Evolutionary conservation across 192 early-diverging fungal species (phyloP).

Genomic region (Cetraspora pellucida): DNA sequence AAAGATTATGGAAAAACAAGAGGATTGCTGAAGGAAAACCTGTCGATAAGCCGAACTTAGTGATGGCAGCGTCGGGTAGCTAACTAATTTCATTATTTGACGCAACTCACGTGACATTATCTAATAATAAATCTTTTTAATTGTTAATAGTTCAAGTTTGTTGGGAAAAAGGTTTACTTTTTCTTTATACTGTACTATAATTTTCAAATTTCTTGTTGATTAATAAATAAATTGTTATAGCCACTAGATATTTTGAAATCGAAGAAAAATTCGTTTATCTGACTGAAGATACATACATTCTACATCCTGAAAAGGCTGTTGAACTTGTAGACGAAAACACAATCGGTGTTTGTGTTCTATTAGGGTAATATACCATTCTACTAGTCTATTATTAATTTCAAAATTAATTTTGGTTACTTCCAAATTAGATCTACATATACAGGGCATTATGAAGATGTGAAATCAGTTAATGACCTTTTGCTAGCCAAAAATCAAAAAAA

Average conservation of each 20-base stretch:
- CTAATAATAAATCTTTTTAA: not conserved
- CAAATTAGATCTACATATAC: slow-evolving; percentile 54
- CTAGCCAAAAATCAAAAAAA: slow-evolving; percentile 61
- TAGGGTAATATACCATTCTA: slow-evolving; percentile 50
- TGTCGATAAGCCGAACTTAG: slow-evolving; percentile 71
- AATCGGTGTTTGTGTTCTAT: slow-evolving; percentile 75
- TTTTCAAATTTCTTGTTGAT: not conserved
- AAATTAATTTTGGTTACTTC: too few species aligned
- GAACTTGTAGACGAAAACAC: slow-evolving; percentile 83
- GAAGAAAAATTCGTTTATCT: slow-evolving; percentile 41
- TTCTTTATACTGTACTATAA: too few species aligned
- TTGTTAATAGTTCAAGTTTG: slow-evolving; percentile 66
- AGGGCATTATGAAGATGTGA: slow-evolving; percentile 81
- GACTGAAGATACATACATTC: slow-evolving; percentile 48
- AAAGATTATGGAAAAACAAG: slow-evolving; percentile 70
- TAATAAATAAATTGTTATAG: not conserved
- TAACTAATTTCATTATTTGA: not conserved
- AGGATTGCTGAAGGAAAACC: slow-evolving; percentile 65
- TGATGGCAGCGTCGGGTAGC: slow-evolving; percentile 58
- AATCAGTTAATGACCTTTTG: slow-evolving; percentile 61
- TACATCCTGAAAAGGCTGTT: slow-evolving; percentile 66
- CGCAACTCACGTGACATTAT: too few species aligned
- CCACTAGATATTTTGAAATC: slow-evolving; percentile 42
- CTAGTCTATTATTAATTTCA: too few species aligned
- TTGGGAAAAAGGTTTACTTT: slow-evolving; percentile 44